phyloP scores from a whole-genome alignment of 2,329 filamentous ascomycete genomes.

The Tolypocladium sp. region DNA sequence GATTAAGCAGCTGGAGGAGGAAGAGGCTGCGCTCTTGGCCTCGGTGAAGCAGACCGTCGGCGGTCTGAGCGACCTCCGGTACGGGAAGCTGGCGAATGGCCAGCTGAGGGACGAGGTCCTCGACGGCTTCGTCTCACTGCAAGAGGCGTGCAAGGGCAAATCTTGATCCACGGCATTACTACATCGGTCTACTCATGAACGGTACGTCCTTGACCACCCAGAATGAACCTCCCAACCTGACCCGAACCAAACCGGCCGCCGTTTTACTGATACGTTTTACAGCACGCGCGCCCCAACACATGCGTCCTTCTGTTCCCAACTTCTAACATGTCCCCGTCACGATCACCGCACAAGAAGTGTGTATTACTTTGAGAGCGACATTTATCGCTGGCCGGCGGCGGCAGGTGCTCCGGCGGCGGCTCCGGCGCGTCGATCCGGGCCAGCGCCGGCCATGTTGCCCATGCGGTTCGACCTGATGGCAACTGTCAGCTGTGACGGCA shows the following conservation, averaged over 20 bases:
- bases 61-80: constrained; percentile 71
- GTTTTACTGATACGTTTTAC: not conserved
- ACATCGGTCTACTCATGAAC: not conserved
- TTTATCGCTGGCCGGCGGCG: constrained; percentile 1
- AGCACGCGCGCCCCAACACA: not conserved
- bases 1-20: constrained; percentile 54
- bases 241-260: not conserved
- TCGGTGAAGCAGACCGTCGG: constrained; percentile 59
- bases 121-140: constrained; percentile 46
- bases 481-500: not conserved
- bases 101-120: constrained; percentile 58
- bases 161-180: constrained; percentile 7
- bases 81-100: constrained; percentile 62
- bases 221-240: not conserved
- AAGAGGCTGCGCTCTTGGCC: constrained; percentile 50
- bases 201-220: not conserved
- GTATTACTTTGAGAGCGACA: not conserved
- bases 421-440: constrained; percentile 6
- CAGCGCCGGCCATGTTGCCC: constrained; percentile 3
- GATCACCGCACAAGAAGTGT: not conserved
- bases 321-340: not conserved
- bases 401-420: constrained; percentile 6
- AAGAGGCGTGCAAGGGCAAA: constrained; percentile 50
- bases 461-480: constrained; percentile 27
- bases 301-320: not conserved